These are phyloP conservation scores for Linaria vulgaris DNA, from an alignment of 257 asterid genomes.

Conservation along the genomic window DNA sequence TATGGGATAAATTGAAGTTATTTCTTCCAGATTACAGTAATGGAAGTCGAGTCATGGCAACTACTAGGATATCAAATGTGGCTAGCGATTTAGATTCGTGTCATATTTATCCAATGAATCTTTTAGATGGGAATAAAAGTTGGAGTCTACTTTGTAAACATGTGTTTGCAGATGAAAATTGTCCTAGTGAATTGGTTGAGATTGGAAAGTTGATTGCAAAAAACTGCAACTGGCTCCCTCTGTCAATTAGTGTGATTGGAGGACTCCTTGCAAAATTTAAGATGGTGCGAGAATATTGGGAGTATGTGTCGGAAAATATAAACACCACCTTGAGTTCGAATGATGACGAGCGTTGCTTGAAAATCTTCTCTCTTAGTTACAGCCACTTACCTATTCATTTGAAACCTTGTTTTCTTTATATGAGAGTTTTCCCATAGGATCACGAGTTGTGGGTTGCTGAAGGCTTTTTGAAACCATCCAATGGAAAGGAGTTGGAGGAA, in stretches of 20 bases:
- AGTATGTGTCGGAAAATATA: background rate
- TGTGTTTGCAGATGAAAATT: background rate
- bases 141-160: no score
- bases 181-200: background rate
- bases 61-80: background rate
- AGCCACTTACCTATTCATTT: no score
- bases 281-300: background rate
- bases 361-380: no score
- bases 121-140: no score
- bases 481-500: slow-evolving; percentile 3
- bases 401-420: no score
- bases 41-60: background rate
- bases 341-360: no score
- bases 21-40: background rate
- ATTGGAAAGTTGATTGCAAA: slow-evolving; percentile 6
- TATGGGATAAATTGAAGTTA: no score
- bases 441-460: no score
- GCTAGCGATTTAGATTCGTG: background rate
- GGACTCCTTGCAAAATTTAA: slow-evolving; percentile 11
- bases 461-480: background rate
- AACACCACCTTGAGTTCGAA: no score
- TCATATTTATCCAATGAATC: no score
- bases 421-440: no score
- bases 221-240: slow-evolving; percentile 14
- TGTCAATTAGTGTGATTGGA: slow-evolving; percentile 16